Base-by-base conservation (phyloP, 1,284 basidiomycete genomes). In the Marasmius oreades region DNA sequence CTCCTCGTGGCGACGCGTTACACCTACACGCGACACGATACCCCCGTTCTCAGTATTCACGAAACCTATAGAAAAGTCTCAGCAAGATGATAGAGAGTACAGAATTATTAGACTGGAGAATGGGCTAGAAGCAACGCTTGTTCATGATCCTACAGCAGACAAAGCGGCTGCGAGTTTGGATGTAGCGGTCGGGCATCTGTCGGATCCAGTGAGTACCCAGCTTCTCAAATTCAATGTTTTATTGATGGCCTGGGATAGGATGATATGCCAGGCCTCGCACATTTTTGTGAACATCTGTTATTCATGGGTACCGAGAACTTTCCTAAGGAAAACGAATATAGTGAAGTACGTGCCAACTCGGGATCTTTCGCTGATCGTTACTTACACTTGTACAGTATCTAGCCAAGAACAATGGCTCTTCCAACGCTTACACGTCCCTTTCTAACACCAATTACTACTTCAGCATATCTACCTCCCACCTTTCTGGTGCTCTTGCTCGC, bases 401-500 rank as follows among this genome's bases (percentile, higher is more conserved):
- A 18, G 82, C 93, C 45, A 90, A 93, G 69, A 92, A 99, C 71
- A 93, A 92, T 47, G 97, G 97, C 20, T 74, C 76, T 59, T 95
- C 93, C 3, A 99, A 99, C 70, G 97, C 97, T 3, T 99, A 88
- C 73, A 99, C 97, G 0, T 88, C 91, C 2, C 90, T 95, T 56
- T 88, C 90, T 22, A 93, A 96, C 70, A 99, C 97, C 33, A 97
- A 95, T 72, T 97, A 94, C 69, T 89, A 86, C 73, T 99, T 99
- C 73, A 92, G 85, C 65, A 92, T 98, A 43, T 84, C 90, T n/a
- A 90, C 93, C 1, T 74, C 85, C n/a, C 90, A 91, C 23, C 82
- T 99, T 4, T 73, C 82, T 3, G 90, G 89, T 43, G 95, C 96
- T 1, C 80, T 99, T 8, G 84, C 93, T 63, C 89, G 95, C 28